Base-by-base conservation (phyloP, 371 early-diverging fungal species). In the Choanephora cucurbitarum region DNA sequence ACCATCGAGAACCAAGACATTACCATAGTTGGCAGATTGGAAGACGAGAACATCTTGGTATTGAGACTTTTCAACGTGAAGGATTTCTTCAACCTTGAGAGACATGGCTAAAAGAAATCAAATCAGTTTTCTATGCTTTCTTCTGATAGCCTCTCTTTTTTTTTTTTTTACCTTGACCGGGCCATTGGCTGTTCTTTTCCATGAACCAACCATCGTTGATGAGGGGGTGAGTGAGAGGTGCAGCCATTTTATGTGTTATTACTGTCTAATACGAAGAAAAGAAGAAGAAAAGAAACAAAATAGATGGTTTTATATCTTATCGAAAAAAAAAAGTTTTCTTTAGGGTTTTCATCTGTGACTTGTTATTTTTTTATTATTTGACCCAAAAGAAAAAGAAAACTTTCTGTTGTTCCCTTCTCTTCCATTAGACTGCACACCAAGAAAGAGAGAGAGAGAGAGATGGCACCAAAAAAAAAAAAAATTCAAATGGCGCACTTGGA, bases 31-130 rank as follows among this genome's bases (percentile, higher is more conserved):
- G 70, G 89, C 78, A 44, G 94, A 93, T 72, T 93, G 80, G 80
- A 98, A 98, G 33, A 96, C 91, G n/a, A 97, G 85, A 37, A 98
- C 95, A 73, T 98, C 98, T 77, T 98, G 97, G 83, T 75, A 96
- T 69, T 84, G 75, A 37, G 96, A 95, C 81, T 91, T 90, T 71
- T 96, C 96, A 52, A 85, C 84, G 70, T 95, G 94, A 49, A 98
- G 86, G 61, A 98, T 87, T 76, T 96, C 90, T 71, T 90, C 83
- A 57, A 97, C 95, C 82, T 96, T 84, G 55, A 98, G 82, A 60
- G 91, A 75, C 95, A 96, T 93, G 65, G 95, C 96, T 91, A 61
- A 15, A 61, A 15, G 8, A 5, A 34, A 28, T n/a, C 21, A 55
- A n/a, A 23, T 49, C n/a, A 24, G 37, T 23, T 23, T 39, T 23